Percentiles rank a stretch among this genome's conserved stretches.
phyloP scores from a whole-genome alignment of 345 rosid genomes.

The Stellera chamaejasme region DNA sequence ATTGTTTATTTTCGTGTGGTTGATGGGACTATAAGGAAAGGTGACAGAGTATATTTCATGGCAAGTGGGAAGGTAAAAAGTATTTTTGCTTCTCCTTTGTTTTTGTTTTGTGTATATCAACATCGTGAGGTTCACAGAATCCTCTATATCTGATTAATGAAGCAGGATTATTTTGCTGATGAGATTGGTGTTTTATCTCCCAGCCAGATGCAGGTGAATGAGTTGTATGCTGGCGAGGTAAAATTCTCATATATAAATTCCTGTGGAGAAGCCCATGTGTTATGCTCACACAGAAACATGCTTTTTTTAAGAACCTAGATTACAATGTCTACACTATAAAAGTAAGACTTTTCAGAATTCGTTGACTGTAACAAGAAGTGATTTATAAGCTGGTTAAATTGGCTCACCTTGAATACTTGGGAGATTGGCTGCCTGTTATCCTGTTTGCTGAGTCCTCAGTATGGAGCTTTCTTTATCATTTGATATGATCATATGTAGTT shows the following conservation, averaged over 20 bases:
- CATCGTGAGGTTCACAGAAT: neutral
- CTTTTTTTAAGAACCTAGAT: no score
- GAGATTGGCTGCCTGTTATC: no score
- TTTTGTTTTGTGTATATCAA: neutral
- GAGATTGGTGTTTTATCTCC: slow-evolving; percentile 97
- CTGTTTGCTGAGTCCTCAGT: no score
- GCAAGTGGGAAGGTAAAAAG: slow-evolving; percentile 76
- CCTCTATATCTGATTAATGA: slow-evolving; percentile 6
- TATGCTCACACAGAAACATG: no score
- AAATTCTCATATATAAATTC: slow-evolving; percentile 15
- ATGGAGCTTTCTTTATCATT: no score
- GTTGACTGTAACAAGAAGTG: no score
- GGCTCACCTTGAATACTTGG: no score
- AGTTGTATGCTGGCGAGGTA: slow-evolving; percentile 97
- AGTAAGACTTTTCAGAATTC: no score
- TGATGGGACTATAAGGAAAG: slow-evolving; percentile 92
- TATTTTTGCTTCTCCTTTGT: neutral
- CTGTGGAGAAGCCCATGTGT: neutral
- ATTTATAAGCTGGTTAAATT: no score
- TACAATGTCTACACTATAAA: no score
- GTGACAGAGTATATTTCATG: slow-evolving; percentile 88
- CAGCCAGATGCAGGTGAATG: slow-evolving; percentile 82
- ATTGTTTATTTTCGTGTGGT: slow-evolving; percentile 89
- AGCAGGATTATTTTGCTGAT: slow-evolving; percentile 86
- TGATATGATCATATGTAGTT: no score